Evolutionary conservation across 2,329 filamentous ascomycete species (phyloP).

Genomic region (Arthroderma sp.): DNA sequence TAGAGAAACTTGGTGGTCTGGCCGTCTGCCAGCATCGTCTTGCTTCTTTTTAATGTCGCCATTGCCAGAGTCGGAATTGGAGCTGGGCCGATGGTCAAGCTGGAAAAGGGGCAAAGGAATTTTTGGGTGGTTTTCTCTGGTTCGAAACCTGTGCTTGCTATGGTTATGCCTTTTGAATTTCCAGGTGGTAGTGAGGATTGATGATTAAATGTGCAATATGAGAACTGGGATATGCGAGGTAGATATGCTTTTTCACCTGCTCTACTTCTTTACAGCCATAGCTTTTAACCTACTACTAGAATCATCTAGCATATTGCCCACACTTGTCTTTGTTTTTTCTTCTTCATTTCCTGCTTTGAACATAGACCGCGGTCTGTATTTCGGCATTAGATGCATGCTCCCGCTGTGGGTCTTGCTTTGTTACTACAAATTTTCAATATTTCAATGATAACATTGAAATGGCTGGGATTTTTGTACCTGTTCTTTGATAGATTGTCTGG

Average conservation of each 20-base stretch:
- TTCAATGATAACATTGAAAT: too few relatives aligned
- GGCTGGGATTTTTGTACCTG: too few relatives aligned
- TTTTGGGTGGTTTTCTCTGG: too few relatives aligned
- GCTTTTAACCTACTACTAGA: not conserved
- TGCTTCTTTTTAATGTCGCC: constrained; percentile 26
- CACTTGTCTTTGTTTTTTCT: constrained; percentile 1
- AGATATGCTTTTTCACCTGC: constrained; percentile 1
- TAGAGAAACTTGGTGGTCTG: constrained; percentile 41
- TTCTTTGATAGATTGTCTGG: too few relatives aligned
- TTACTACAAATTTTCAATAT: too few relatives aligned
- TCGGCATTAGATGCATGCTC: too few relatives aligned
- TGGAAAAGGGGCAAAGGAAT: not conserved
- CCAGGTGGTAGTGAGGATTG: not conserved
- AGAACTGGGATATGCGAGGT: not conserved
- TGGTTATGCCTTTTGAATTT: too few relatives aligned
- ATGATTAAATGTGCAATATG: constrained; percentile 1
- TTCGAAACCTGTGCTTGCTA: too few relatives aligned
- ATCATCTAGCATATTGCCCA: not conserved
- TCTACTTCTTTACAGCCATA: not conserved
- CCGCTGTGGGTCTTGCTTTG: too few relatives aligned
- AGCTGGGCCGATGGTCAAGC: not conserved
- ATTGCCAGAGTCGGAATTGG: constrained; percentile 10
- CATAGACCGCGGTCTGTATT: not conserved
- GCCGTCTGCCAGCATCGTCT: constrained; percentile 35
- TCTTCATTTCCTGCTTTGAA: not conserved